Base-by-base conservation (phyloP, 2,329 filamentous ascomycete genomes). In the Exophiala calicioides region DNA sequence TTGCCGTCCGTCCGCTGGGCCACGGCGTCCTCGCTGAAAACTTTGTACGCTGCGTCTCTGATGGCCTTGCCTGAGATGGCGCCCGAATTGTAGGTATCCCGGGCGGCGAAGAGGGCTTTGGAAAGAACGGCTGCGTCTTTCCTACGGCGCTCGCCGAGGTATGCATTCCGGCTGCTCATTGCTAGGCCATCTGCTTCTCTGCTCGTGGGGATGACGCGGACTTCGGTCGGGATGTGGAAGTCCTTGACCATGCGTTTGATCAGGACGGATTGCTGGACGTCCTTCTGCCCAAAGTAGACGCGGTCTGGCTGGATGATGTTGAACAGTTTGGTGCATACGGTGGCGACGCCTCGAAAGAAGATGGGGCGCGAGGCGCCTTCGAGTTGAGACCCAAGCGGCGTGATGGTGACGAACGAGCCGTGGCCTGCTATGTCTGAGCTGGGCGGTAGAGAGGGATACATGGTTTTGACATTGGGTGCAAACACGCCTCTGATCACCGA, bases 241-340 rank as follows among this genome's bases (percentile, higher is more conserved):
- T 98, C 93, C 57, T 82, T 78, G 23, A 96, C 86, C 80, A 98
- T 83, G 33, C 86, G 82, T 61, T 81, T 84, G 61, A 98, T 87
- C 8, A 98, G 80, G 13, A 95, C 87, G 0, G 90, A 95, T 70
- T 98, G 93, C 73, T 98, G 93, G 15, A 96, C 82, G 66, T 98
- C 93, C 71, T 98, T 98, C 68, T 97, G 93, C 3, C 93, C 93
- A 72, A 98, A 96, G 70, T 95, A 93, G 4, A 89, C 88, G 33
- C 79, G 79, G 46, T 90, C 85, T 3, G 88, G 85, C 55, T 81
- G 77, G 34, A 88, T 83, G 44, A 90, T 87, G 62, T 90, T 90
- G 71, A 94, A 91, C 10, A 94, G 71, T 70, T 94, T 98, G 80
- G 91, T 93, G 72, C 90, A 96, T 2, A 98, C 86, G 1, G 93